Evolutionary conservation across 2,329 filamentous ascomycete species (phyloP), one percentile per base, ranked within the genome.

Genomic region (Periconia sp.): DNA sequence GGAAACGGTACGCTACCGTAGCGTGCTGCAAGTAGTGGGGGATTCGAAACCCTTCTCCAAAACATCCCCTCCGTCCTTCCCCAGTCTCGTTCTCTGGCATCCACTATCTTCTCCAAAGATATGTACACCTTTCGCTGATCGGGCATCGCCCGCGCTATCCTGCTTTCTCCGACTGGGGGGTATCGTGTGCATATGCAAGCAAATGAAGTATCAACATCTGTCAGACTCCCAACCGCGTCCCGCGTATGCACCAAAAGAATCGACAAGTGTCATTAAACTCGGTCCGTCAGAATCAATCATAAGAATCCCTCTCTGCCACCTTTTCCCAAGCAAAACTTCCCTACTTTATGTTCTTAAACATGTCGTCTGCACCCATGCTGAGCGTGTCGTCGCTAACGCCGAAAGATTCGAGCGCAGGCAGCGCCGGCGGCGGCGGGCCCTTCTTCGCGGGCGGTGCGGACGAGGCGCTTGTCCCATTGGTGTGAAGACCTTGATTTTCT

Each of bases 281-380:
- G 41, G 47, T 57, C 57, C 52, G 49, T 59, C 50, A 54, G 56
- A 66, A 59, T 48, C 53, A 50, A 55, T 64, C 59, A 33, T 56
- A 43, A 55, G 48, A 40, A 40, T 57, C 35, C 39, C 38, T 25
- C 46, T 38, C 25, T 55, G 34, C 38, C 29, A 29, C 38, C 26
- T 33, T 32, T 28, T 35, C 28, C 30, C 21, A 13, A 15, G 17
- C 19, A 19, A n/a, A n/a, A n/a, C n/a, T n/a, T 11, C 34, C 36
- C 53, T 54, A 70, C 43, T 68, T 65, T 49, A 72, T 72, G 56
- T 70, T 57, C 47, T 70, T 71, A 54, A 72, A 72, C 63, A 72
- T 58, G 50, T 71, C 68, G 30, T 70, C 68, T 6, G 58, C 68
- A 8, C 61, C 66, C 29, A 70, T 40, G 42, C 57, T 60, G 11